Conservation (phyloP, 2,329 filamentous ascomycete genomes). For the Sarocladium oryzae region DNA sequence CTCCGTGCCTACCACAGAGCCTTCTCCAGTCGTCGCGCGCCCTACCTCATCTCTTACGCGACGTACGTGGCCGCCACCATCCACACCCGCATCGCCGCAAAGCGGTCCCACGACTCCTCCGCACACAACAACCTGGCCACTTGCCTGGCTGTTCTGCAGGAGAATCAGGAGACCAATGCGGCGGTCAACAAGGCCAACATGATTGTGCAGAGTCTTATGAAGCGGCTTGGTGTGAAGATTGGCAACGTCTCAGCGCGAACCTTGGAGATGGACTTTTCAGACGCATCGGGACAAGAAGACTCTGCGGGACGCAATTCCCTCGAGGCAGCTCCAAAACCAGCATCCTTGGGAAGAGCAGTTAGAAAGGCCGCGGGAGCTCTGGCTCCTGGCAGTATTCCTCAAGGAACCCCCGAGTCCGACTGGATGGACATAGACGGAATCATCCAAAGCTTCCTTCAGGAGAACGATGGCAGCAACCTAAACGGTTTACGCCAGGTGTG, state of each 20-base stretch:
- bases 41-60: conserved; percentile 49
- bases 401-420: conserved; percentile 13
- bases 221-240: conserved; percentile 30
- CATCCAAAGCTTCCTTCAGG: conserved; percentile 27
- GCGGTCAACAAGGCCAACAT: conserved; percentile 38
- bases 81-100: conserved; percentile 42
- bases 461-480: conserved; percentile 13
- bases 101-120: conserved; percentile 30
- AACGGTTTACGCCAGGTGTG: neutral
- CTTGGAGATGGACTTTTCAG: conserved; percentile 8
- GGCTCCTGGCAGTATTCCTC: neutral
- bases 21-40: conserved; percentile 39
- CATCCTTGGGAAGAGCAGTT: neutral
- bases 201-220: conserved; percentile 39
- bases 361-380: neutral
- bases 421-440: conserved; percentile 29
- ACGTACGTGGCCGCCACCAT: conserved; percentile 50
- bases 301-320: neutral
- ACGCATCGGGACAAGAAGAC: neutral
- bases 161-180: conserved; percentile 44
- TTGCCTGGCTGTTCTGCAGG: conserved; percentile 39
- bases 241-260: conserved; percentile 11
- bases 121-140: conserved; percentile 33
- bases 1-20: conserved; percentile 36
- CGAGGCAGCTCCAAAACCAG: neutral